Evolutionary conservation across 495 filamentous ascomycete genomes (phyloP).

Genomic region (Ramalina peruviana): DNA sequence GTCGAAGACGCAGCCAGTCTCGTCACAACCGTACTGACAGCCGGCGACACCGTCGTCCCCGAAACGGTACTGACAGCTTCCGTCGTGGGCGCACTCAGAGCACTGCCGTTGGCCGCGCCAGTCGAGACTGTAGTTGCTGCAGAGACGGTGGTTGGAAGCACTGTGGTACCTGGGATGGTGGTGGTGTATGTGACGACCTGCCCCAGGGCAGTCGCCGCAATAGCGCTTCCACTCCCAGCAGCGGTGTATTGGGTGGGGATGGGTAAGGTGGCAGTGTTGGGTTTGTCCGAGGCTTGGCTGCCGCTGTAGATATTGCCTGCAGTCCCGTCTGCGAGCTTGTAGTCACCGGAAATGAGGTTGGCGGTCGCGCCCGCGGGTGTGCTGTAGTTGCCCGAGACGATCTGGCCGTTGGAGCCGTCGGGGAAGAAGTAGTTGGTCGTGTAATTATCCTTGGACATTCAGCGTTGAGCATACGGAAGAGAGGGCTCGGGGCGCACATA

Average conservation of each 20-base stretch:
- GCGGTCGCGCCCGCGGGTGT: slow-evolving; percentile 16
- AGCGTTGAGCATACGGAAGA: not conserved
- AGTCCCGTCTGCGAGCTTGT: slow-evolving; percentile 17
- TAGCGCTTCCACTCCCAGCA: slow-evolving; percentile 21
- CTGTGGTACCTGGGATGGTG: slow-evolving; percentile 9
- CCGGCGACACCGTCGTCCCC: slow-evolving; percentile 5
- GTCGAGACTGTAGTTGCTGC: slow-evolving; percentile 2
- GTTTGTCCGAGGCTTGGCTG: slow-evolving; percentile 16
- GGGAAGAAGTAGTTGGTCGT: slow-evolving; percentile 30
- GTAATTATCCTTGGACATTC: slow-evolving; percentile 23
- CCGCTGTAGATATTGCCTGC: slow-evolving; percentile 25
- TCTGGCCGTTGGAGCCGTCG: slow-evolving; percentile 25
- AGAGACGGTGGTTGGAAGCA: slow-evolving; percentile 5
- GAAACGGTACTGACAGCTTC: slow-evolving; percentile 7
- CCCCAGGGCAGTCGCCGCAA: slow-evolving; percentile 22
- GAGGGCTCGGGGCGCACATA: slow-evolving; percentile 11
- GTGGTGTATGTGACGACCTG: slow-evolving; percentile 11
- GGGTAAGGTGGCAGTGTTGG: slow-evolving; percentile 23
- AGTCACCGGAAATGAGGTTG: slow-evolving; percentile 25
- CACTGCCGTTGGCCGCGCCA: not conserved
- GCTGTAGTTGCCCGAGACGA: slow-evolving; percentile 23
- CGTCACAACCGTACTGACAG: slow-evolving; percentile 10
- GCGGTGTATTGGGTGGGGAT: slow-evolving; percentile 26
- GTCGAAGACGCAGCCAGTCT: slow-evolving; percentile 4
- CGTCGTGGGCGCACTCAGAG: not conserved